Evolutionary conservation across 2,329 filamentous ascomycete species (phyloP), one percentile per base, ranked within the genome.

Genomic region (Exophiala sideris): DNA sequence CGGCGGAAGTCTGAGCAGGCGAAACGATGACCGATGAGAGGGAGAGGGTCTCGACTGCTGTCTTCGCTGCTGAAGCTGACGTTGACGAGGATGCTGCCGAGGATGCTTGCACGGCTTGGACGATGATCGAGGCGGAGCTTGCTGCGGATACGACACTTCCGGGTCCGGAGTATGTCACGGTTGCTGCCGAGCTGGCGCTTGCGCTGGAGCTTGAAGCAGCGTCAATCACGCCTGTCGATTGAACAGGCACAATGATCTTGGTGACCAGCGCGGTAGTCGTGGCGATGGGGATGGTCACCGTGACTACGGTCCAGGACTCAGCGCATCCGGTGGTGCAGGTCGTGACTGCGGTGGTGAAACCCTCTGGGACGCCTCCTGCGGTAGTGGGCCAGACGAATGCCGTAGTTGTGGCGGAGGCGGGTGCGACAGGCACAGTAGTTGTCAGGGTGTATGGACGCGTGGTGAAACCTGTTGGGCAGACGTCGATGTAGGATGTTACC

Each of bases 391-490:
- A 58, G 55, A 45, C 39, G 58, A 57, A 54, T 24, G 41, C 34
- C 3, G 70, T 68, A 56, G 48, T 49, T 10, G 48, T 39, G 18
- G 52, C 32, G 4, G 47, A 33, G 11, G 48, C 44, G n/a, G 48
- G 18, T 18, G 45, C 32, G 10, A 50, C 49, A 1, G 56, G 32
- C 34, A 54, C 40, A 3, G 52, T 54, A 11, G 56, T 56, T 5
- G 56, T 59, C 40, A 47, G 32, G n/a, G 48, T 51, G 39, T 29
- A 50, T 5, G 53, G 24, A 18, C 29, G 50, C 5, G 70, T 73
- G 35, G 69, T 73, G 59, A 71, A 73, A 5, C 73, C 73, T 21
- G 70, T 72, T 3, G 73, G 68, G 53, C 72, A 74, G 58, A 75
- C 70, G 47, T 71, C 68, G 6, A 68, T 66, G 56, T 74, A 74